Percentiles rank a stretch among this genome's conserved stretches.
These are phyloP conservation scores for Dryadomyces quercivorus DNA, from an alignment of 2,329 filamentous ascomycete species.

Conservation along the genomic window DNA sequence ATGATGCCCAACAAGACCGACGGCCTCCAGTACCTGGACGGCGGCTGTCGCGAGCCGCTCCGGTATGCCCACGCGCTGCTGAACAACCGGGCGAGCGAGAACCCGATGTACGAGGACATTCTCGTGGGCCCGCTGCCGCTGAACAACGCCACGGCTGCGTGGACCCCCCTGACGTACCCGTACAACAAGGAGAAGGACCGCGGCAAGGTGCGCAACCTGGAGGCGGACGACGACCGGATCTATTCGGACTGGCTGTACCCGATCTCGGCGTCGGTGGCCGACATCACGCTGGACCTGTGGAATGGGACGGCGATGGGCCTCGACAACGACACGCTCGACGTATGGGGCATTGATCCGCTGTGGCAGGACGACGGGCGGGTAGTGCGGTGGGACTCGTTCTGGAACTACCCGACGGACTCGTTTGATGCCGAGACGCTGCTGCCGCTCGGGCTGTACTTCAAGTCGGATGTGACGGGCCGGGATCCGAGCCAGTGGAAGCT, in stretches of 20 bases:
- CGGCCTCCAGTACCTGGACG: constrained; percentile 30
- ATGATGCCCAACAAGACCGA: constrained; percentile 37
- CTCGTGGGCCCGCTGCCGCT: constrained; percentile 37
- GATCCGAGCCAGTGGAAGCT: constrained; percentile 38
- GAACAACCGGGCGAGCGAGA: constrained; percentile 24
- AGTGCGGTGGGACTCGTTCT: constrained; percentile 35
- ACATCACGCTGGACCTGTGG: constrained; percentile 33
- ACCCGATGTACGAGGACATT: constrained; percentile 29
- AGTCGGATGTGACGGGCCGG: constrained; percentile 35
- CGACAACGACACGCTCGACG: constrained; percentile 28
- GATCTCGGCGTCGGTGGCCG: constrained; percentile 20
- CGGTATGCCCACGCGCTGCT: constrained; percentile 32
- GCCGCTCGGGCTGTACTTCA: constrained; percentile 31
- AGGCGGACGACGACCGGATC: constrained; percentile 21
- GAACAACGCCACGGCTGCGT: constrained; percentile 22
- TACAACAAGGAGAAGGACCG: constrained; percentile 27
- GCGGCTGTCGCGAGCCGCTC: constrained; percentile 18
- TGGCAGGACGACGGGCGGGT: constrained; percentile 28
- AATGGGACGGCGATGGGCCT: constrained; percentile 24
- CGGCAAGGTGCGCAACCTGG: constrained; percentile 27
- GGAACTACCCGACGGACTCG: constrained; percentile 22
- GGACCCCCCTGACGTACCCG: constrained; percentile 27
- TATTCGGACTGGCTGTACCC: constrained; percentile 22
- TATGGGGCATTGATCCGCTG: constrained; percentile 29
- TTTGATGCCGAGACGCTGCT: constrained; percentile 31